These are phyloP conservation scores for Verticillium nubilum DNA, from an alignment of 2,329 filamentous ascomycete species.

Conservation along the genomic window DNA sequence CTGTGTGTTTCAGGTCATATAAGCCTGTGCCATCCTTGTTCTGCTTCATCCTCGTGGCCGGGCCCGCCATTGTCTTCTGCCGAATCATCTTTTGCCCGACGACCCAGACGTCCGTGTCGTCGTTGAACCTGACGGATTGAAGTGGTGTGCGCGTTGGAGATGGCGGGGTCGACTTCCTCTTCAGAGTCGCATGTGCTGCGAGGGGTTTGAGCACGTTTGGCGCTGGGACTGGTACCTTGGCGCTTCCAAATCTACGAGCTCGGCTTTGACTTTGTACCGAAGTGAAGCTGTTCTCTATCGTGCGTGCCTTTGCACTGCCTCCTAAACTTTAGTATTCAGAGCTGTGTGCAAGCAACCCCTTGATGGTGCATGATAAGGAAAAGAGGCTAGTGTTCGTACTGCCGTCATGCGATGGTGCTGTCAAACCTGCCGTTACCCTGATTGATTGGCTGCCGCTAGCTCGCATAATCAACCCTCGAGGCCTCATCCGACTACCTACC, in stretches of 20 bases:
- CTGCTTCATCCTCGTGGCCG: constrained; percentile 5
- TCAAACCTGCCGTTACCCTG: neutral
- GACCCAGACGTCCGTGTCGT: neutral
- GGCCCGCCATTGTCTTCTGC: constrained; percentile 9
- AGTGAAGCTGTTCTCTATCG: neutral
- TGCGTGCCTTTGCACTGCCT: neutral
- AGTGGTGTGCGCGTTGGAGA: neutral
- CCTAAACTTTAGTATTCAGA: neutral
- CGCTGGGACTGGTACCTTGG: neutral
- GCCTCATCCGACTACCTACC: neutral
- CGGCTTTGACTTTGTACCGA: neutral
- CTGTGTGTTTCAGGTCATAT: constrained; percentile 12
- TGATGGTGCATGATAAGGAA: neutral
- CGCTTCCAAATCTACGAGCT: neutral
- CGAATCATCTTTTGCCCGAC: constrained; percentile 1
- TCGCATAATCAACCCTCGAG: neutral
- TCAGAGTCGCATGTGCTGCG: neutral
- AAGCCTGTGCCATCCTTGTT: constrained; percentile 8
- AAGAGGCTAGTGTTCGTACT: neutral
- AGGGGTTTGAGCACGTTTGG: neutral
- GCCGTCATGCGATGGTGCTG: neutral
- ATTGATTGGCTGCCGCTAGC: neutral
- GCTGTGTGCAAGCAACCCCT: neutral
- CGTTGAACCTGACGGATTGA: neutral
- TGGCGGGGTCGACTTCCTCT: neutral